phyloP scores from a whole-genome alignment of 2,329 filamentous ascomycete species.

The Aureobasidium musti region DNA sequence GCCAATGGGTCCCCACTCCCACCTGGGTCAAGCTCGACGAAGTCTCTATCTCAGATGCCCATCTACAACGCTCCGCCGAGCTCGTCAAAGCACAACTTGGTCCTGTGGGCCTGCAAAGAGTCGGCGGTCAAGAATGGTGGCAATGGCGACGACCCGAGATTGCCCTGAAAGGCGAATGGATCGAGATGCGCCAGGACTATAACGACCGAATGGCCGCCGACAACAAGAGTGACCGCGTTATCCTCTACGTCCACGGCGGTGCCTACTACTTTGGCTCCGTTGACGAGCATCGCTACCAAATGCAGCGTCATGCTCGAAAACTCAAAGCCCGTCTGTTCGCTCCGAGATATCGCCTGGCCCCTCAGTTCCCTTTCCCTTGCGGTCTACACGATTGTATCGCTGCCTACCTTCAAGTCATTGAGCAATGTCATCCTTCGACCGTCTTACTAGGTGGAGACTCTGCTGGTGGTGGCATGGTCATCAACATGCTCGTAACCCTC shows the following conservation, averaged over 20 bases:
- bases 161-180: slow-evolving; percentile 82
- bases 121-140: slow-evolving; percentile 88
- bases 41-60: slow-evolving; percentile 63
- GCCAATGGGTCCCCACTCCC: slow-evolving; percentile 87
- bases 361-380: slow-evolving; percentile 95
- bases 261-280: slow-evolving; percentile 96
- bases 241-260: slow-evolving; percentile 92
- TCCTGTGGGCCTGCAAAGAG: slow-evolving; percentile 67
- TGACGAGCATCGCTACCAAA: slow-evolving; percentile 96
- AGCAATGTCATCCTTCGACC: slow-evolving; percentile 72
- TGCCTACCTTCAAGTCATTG: slow-evolving; percentile 80
- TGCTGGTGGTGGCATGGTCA: slow-evolving; percentile 85
- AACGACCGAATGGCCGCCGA: slow-evolving; percentile 66
- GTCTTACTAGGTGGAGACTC: slow-evolving; percentile 85
- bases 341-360: slow-evolving; percentile 79
- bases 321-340: slow-evolving; percentile 87
- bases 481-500: slow-evolving; percentile 75
- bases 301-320: slow-evolving; percentile 94
- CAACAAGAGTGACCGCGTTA: slow-evolving; percentile 68
- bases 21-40: slow-evolving; percentile 81
- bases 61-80: slow-evolving; percentile 66
- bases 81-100: slow-evolving; percentile 75
- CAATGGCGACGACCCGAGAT: slow-evolving; percentile 72
- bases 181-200: slow-evolving; percentile 88
- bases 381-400: slow-evolving; percentile 87